Conservation (phyloP, 257 asterid species). For the Cinchona pubescens region DNA sequence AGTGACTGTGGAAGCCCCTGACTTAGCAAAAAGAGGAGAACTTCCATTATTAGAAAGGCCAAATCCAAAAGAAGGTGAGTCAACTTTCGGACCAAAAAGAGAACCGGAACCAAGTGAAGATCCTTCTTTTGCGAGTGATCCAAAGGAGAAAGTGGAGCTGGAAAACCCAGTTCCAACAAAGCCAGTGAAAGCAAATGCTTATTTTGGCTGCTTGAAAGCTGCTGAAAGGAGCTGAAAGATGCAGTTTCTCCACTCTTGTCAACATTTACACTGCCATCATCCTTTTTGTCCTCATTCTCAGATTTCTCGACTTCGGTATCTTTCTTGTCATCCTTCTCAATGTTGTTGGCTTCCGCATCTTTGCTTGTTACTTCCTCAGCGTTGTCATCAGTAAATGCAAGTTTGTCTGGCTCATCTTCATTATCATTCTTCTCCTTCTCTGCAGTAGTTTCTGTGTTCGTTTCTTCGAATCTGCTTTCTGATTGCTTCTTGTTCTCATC, state of each 20-base stretch:
- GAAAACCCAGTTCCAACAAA: slow-evolving; percentile 86
- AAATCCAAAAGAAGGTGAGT: slow-evolving; percentile 40
- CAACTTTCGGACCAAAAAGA: slow-evolving; percentile 37
- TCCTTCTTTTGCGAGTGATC: slow-evolving; percentile 54
- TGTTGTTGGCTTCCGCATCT: slow-evolving; percentile 32
- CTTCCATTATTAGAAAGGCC: slow-evolving; percentile 41
- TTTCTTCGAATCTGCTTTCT: slow-evolving; percentile 36
- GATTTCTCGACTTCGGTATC: slow-evolving; percentile 29
- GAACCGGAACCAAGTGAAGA: slow-evolving; percentile 29
- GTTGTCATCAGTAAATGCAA: slow-evolving; percentile 18
- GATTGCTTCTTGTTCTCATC: slow-evolving; percentile 16
- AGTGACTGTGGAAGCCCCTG: slow-evolving; percentile 27
- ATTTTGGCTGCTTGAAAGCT: slow-evolving; percentile 73
- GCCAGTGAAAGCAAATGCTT: slow-evolving; percentile 96
- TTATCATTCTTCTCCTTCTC: slow-evolving; percentile 27
- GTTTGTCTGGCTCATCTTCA: slow-evolving; percentile 15
- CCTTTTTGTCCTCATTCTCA: slow-evolving; percentile 38
- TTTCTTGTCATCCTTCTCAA: slow-evolving; percentile 27
- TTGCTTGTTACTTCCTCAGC: slow-evolving; percentile 21
- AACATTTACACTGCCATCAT: slow-evolving; percentile 27
- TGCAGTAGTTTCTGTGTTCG: slow-evolving; percentile 24
- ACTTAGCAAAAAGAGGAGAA: slow-evolving; percentile 34
- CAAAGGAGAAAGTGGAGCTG: slow-evolving; percentile 68
- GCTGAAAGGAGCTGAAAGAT: slow-evolving; percentile 72
- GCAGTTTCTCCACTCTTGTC: slow-evolving; percentile 48